These are phyloP conservation scores for Gnomoniopsis smithogilvyi DNA, from an alignment of 2,329 filamentous ascomycete genomes.

Conservation along the genomic window DNA sequence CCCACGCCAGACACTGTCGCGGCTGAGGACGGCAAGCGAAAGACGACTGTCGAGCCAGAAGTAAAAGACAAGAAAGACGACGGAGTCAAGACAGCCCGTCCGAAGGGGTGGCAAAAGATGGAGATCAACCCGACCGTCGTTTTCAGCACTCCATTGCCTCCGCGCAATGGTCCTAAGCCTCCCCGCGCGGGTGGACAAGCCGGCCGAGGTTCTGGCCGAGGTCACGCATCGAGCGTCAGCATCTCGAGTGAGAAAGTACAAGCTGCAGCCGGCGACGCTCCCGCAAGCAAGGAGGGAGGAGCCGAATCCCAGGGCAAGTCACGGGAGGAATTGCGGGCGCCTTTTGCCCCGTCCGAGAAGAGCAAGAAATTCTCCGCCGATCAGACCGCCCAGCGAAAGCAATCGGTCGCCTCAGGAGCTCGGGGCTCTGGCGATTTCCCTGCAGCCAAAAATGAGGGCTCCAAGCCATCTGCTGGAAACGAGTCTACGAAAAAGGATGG, in stretches of 20 bases:
- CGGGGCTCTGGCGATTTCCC: slow-evolving; percentile 12
- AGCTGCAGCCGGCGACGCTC: slow-evolving; percentile 2
- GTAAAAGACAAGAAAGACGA: slow-evolving; percentile 59
- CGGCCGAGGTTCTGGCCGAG: slow-evolving; percentile 33
- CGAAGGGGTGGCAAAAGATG: slow-evolving; percentile 74
- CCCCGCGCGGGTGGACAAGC: slow-evolving; percentile 47
- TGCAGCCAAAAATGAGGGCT: slow-evolving; percentile 10
- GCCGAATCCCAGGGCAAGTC: slow-evolving; percentile 9
- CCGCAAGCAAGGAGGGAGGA: neutral
- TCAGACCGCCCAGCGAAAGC: slow-evolving; percentile 8
- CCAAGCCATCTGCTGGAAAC: slow-evolving; percentile 10
- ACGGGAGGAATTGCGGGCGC: slow-evolving; percentile 13
- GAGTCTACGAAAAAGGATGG: slow-evolving; percentile 14
- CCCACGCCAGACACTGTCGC: slow-evolving; percentile 82
- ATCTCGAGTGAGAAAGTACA: slow-evolving; percentile 24
- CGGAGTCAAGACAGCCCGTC: slow-evolving; percentile 50
- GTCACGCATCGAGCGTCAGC: slow-evolving; percentile 15
- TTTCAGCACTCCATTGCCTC: slow-evolving; percentile 78
- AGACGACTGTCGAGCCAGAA: slow-evolving; percentile 61
- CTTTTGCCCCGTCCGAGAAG: slow-evolving; percentile 14
- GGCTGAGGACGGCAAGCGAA: slow-evolving; percentile 68
- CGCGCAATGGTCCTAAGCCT: slow-evolving; percentile 37
- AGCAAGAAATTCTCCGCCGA: slow-evolving; percentile 13
- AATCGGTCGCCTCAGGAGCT: slow-evolving; percentile 4
- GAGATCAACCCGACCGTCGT: slow-evolving; percentile 76